Base-by-base conservation (phyloP, 2,329 filamentous ascomycete species). In the Rutstroemia sp. region DNA sequence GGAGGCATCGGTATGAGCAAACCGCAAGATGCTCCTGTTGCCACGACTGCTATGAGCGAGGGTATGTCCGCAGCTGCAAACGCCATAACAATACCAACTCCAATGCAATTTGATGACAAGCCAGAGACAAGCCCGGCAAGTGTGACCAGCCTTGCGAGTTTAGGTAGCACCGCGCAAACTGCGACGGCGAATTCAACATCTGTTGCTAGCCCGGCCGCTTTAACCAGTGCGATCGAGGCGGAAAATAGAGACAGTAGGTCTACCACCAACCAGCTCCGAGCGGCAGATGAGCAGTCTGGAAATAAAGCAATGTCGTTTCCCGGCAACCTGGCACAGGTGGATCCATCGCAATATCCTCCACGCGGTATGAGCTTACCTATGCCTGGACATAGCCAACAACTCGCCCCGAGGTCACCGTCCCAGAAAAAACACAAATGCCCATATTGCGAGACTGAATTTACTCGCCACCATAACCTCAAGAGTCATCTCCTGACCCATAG, bases 401-500 rank as follows among this genome's bases (percentile, higher is more conserved):
- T 77, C 66, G 64, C 76, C 54, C 83, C 84, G 48, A 82, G 83
- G 64, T 89, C 90, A 5, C 86, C 88, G 0, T 85, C 85, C 25
- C 79, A 82, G 52, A 96, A 96, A 75, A 92, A 94, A 68, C 92
- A 99, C 75, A 95, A 94, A 71, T 99, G 94, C 68, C 92, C 90
- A 0, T 96, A 95, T 71, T 99, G 94, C 77, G 84, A 90, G 40
- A 96, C 94, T 5, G 94, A 96, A 67, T 99, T 99, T 65, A 99
- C 94, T 27, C 84, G 94, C 46, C 94, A 97, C 69, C 94, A 97
- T 70, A 97, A 99, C 67, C 81, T 97, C 27, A 99, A 97, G 75
- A 96, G 91, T 64, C 94, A 99, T 74, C 80, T 99, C 57, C 82
- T 99, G 69, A 97, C 94, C 0, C 94, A 97, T 72, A 96, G 92